Evolutionary conservation across 2,329 filamentous ascomycete genomes (phyloP).

Genomic region (Aspergillus unguis): DNA sequence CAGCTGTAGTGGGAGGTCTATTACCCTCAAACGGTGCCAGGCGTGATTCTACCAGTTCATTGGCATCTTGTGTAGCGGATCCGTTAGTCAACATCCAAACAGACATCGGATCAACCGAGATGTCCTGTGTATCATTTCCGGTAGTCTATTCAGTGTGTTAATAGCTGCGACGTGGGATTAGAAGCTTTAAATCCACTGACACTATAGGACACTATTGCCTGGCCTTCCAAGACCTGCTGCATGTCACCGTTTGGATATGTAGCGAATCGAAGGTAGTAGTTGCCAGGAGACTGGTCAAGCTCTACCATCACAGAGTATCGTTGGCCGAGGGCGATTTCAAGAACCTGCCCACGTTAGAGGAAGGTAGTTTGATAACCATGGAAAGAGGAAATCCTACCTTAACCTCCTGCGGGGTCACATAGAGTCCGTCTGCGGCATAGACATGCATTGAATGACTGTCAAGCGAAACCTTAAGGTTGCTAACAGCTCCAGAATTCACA

Average conservation of each 20-base stretch:
- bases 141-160: neutral
- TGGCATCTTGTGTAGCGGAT: neutral
- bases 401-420: neutral
- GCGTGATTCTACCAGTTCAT: slow-evolving; percentile 1
- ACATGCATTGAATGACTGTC: neutral
- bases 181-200: neutral
- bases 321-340: neutral
- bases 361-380: neutral
- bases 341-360: neutral
- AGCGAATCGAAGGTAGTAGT: slow-evolving; percentile 3
- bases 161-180: neutral
- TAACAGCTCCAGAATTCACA: slow-evolving; percentile 1
- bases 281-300: neutral
- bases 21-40: slow-evolving; percentile 1
- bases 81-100: slow-evolving; percentile 1
- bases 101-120: slow-evolving; percentile 1
- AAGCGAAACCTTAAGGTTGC: neutral
- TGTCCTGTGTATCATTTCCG: neutral
- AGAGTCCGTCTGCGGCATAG: slow-evolving; percentile 2
- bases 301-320: neutral
- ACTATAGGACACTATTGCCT: neutral
- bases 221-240: neutral
- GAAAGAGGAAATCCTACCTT: neutral
- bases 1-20: neutral
- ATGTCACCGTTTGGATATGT: neutral